Evolutionary conservation across 108 stramenopile genomes (phyloP).

Genomic region (Epithemia pelagica): DNA sequence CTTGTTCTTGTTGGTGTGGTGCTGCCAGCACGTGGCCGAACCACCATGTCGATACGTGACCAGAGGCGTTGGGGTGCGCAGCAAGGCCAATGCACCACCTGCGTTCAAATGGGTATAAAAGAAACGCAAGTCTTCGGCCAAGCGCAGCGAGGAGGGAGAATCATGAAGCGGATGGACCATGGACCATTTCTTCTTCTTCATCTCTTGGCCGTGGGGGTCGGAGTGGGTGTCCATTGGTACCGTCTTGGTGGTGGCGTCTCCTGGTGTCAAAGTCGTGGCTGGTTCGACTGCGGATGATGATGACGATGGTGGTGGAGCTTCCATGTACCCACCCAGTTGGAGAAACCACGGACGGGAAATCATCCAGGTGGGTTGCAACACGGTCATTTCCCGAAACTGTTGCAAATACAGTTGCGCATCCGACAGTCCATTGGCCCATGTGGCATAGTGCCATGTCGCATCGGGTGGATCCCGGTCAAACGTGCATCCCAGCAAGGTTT

Average conservation of each 20-base stretch:
- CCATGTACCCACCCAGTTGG: conserved; percentile 71
- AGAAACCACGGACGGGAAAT: conserved; percentile 44
- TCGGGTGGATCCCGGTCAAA: conserved; percentile 77
- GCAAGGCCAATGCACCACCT: conserved; percentile 42
- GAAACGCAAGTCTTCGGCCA: conserved; percentile 87
- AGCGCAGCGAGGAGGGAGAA: conserved; percentile 34
- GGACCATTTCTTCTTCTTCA: conserved; percentile 13
- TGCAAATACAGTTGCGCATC: conserved; percentile 73
- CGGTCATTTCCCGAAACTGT: conserved; percentile 78
- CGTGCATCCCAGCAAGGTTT: conserved; percentile 66
- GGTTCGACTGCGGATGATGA: not conserved
- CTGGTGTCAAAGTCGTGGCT: conserved; percentile 6
- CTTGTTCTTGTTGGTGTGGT: too few species aligned
- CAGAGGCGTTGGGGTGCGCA: conserved; percentile 44
- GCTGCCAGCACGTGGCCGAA: too few species aligned
- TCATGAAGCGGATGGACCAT: conserved; percentile 38
- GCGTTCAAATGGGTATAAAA: conserved; percentile 71
- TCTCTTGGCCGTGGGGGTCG: not conserved
- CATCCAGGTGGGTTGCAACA: conserved; percentile 90
- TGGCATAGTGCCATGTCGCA: conserved; percentile 82
- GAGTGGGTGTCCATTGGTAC: not conserved
- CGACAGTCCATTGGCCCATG: conserved; percentile 78
- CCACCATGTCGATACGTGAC: conserved; percentile 76
- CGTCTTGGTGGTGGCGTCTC: too few species aligned
- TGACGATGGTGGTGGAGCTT: conserved; percentile 27